Base-by-base conservation (phyloP, 257 asterid genomes). In the Plectranthus barbatus region DNA sequence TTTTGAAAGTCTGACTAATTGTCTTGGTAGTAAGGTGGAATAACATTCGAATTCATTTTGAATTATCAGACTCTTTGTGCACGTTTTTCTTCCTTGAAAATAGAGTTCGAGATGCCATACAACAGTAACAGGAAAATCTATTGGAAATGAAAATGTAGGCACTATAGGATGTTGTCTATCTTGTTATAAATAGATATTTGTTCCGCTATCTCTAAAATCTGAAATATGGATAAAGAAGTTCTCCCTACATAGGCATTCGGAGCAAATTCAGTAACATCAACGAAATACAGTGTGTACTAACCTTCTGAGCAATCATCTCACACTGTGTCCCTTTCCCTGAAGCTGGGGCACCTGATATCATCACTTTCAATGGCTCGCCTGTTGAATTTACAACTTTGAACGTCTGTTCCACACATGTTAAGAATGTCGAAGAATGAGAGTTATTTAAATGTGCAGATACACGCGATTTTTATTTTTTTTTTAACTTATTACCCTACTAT, bases 271-370 rank as follows among this genome's bases (percentile, higher is more conserved):
- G 36, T 24, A 49, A 44, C 40, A 56, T 31, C 40, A 15, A 58
- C 1, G 18, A 33, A 51, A 34, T 40, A 45, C 24, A 29, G n/a
- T 17, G 33, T 61, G 18, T 46, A 66, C 60, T 52, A 60, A 86
- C 98, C 90, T 91, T 86, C 72, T 86, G 74, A 58, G 81, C 94
- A 60, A 88, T 86, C 94, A 84, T 69, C 84, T 84, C 96, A 72
- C 96, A 88, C 67, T 88, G 98, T 48, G 98, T 91, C 66, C 98
- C 98, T 83, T 88, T 91, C 62, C 98, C 96, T 5, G 96, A 91
- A 39, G 95, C 98, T 13, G 98, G 98, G 6, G 98, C 95, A 49
- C 98, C 96, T 0, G 95, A 91, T 67, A 91, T 88, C 94, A 88
- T 86, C 85, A 91, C 96, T 80, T 84, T 88, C 76, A 91, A 50